Conservation (phyloP, 495 filamentous ascomycete genomes). For the Astrothelium macrocarpum region DNA sequence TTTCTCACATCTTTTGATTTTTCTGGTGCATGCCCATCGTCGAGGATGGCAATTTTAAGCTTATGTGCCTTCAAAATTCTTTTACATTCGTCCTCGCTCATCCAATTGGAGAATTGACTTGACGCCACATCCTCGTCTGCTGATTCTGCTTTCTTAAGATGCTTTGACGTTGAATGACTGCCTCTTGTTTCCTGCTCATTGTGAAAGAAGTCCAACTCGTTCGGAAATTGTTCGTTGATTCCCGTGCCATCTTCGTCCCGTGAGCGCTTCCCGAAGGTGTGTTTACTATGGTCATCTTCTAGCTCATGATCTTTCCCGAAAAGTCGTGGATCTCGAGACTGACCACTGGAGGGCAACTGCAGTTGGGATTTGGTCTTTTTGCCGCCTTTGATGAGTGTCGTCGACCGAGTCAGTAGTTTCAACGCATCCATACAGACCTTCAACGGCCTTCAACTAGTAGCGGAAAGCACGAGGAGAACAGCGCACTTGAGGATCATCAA, state of each 20-base stretch:
- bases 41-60: slow-evolving; percentile 63
- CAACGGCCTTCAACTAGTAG: not conserved
- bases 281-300: slow-evolving; percentile 20
- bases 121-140: slow-evolving; percentile 2
- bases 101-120: not conserved
- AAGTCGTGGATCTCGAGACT: slow-evolving; percentile 44
- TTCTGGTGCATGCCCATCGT: slow-evolving; percentile 28
- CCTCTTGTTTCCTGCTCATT: not conserved
- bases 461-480: too few relatives aligned
- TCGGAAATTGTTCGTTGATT: slow-evolving; percentile 7
- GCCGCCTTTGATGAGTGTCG: slow-evolving; percentile 35
- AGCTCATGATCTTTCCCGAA: slow-evolving; percentile 36
- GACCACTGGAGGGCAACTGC: slow-evolving; percentile 44
- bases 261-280: slow-evolving; percentile 27
- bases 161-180: not conserved
- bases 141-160: slow-evolving; percentile 2
- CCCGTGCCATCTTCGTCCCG: slow-evolving; percentile 16
- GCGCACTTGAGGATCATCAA: too few relatives aligned
- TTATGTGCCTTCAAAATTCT: slow-evolving; percentile 72
- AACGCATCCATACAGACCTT: slow-evolving; percentile 51
- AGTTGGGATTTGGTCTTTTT: slow-evolving; percentile 26
- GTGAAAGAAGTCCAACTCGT: slow-evolving; percentile 31
- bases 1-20: slow-evolving; percentile 35
- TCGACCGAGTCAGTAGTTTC: slow-evolving; percentile 56
- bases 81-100: slow-evolving; percentile 57